Conservation (phyloP, 345 rosid species). For the Bretschneidera sinensis region DNA sequence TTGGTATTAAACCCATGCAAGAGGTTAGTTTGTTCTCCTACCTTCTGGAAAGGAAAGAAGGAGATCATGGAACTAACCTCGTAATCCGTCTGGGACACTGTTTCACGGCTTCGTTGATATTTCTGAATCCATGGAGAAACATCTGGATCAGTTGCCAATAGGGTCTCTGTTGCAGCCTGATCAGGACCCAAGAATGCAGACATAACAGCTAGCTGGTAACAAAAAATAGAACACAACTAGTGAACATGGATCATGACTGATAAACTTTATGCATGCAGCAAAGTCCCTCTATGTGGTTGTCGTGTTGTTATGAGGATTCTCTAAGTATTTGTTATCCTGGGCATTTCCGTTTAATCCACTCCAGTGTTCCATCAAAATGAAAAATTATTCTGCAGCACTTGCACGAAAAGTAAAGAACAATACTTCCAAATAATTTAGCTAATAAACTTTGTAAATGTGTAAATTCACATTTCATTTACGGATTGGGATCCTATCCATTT, state of each 20-base stretch:
- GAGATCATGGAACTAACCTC: slow-evolving; percentile 44
- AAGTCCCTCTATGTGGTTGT: no score
- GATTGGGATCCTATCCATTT: no score
- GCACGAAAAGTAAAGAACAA: background rate
- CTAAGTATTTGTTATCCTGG: no score
- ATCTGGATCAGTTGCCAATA: slow-evolving; percentile 58
- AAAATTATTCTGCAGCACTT: background rate
- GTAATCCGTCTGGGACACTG: slow-evolving; percentile 86
- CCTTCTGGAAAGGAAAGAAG: background rate
- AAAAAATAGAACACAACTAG: slow-evolving; percentile 10
- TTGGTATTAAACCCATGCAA: slow-evolving; percentile 1
- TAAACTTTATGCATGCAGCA: no score
- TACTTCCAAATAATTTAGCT: no score
- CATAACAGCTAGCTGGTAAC: slow-evolving; percentile 77
- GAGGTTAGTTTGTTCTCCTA: background rate
- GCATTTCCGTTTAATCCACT: no score
- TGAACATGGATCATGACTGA: no score
- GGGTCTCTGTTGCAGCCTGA: slow-evolving; percentile 70
- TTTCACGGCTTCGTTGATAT: slow-evolving; percentile 89
- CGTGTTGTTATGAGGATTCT: no score
- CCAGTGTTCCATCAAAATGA: no score
- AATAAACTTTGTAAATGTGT: background rate
- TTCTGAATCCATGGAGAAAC: slow-evolving; percentile 82
- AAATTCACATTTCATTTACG: no score
- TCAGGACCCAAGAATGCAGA: slow-evolving; percentile 96